Evolutionary conservation across 2,329 filamentous ascomycete species (phyloP).

Genomic region (Ascochyta viciae-villosae): DNA sequence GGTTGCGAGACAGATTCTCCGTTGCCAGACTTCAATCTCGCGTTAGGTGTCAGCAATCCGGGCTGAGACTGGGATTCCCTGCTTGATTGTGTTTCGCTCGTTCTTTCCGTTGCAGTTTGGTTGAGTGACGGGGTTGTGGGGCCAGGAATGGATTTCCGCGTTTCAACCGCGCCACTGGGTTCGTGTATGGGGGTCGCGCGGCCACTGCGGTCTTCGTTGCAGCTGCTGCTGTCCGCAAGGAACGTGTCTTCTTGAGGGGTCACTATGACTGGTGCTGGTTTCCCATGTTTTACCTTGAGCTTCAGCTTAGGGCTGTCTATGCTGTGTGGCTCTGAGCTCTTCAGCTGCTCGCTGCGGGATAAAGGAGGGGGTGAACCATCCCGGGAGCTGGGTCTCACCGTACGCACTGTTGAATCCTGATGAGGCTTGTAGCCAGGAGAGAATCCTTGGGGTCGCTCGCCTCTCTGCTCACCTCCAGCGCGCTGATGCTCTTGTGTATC

Average conservation of each 20-base stretch:
- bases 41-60: slow-evolving; percentile 34
- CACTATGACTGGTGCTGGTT: slow-evolving; percentile 25
- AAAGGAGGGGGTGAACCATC: slow-evolving; percentile 30
- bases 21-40: slow-evolving; percentile 23
- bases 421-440: slow-evolving; percentile 79
- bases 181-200: slow-evolving; percentile 40
- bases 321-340: slow-evolving; percentile 27
- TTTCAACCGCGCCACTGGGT: slow-evolving; percentile 36
- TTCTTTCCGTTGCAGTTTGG: slow-evolving; percentile 26
- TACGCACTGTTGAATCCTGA: slow-evolving; percentile 72
- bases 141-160: slow-evolving; percentile 38
- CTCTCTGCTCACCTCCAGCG: slow-evolving; percentile 35
- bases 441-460: slow-evolving; percentile 65
- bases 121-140: slow-evolving; percentile 37
- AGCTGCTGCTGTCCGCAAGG: slow-evolving; percentile 60
- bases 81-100: slow-evolving; percentile 31
- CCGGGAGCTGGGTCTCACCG: slow-evolving; percentile 61
- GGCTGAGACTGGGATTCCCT: slow-evolving; percentile 35
- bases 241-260: slow-evolving; percentile 55
- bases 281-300: slow-evolving; percentile 49
- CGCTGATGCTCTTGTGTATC: slow-evolving; percentile 39
- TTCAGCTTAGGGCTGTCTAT: slow-evolving; percentile 49
- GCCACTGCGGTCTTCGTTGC: slow-evolving; percentile 56
- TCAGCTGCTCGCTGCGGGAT: slow-evolving; percentile 38
- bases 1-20: slow-evolving; percentile 30